Evolutionary conservation across 2,329 filamentous ascomycete genomes (phyloP), one percentile per base, ranked within the genome.

Genomic region (Fusarium multiceps): DNA sequence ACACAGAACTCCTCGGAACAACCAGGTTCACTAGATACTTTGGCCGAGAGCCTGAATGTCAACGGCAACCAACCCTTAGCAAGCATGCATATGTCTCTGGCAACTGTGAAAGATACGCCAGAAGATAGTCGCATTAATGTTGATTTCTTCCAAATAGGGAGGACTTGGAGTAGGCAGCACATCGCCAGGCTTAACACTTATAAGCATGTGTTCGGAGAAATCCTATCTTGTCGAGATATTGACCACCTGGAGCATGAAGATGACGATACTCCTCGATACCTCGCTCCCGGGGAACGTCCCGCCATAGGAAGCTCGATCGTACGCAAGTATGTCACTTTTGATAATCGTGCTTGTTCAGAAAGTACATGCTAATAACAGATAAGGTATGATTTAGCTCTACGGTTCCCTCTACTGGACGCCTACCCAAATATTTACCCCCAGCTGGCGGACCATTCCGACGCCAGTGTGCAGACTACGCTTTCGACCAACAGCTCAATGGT

Each of bases 11-110:
- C 72, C 67, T 83, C 78, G 71, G 81, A 59, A 7, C 69, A 72
- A 25, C 69, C 81, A 65, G 84, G 76, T 25, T 88, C 85, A 2
- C 80, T 96, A 47, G 85, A 87, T 41, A 86, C 89, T 53, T 80
- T 95, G 47, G 87, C 90, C 32, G 87, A 89, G 56, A 84, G 87
- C 14, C 81, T 97, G 55, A 94, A 93, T 71, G 85, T 89, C 30
- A 90, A 91, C 60, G 93, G 93, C n/a, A 92, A 89, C 64, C 93
- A 94, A 75, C 91, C 88, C 27, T 89, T 98, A 34, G 93, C 91
- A 9, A 90, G 90, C 64, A 83, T 97, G 49, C 87, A 89, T 61
- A 88, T 97, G 82, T 89, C 87, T 53, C 82, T 93, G 63, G 75
- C 80, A 41, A 59, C 70, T 14, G 73, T 76, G 12, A 74, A 77